Base-by-base conservation (phyloP, 176 grass and related monocot genomes). In the Ampelocalamus luodianensis region DNA sequence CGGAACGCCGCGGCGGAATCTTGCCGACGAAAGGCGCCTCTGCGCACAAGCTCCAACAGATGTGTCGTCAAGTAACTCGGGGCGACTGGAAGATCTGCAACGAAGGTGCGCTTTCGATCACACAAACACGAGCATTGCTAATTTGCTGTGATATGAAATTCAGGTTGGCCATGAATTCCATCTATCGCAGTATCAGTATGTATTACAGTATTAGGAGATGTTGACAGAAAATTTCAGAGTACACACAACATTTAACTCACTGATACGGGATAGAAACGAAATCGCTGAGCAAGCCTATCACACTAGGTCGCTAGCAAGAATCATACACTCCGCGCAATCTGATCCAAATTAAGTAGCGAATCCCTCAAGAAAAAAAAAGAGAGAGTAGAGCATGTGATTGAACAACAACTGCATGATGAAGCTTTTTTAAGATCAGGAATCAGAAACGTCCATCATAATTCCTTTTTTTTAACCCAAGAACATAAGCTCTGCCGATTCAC, bases 1-100 rank as follows among this genome's bases (percentile, higher is more conserved):
- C 22, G 43, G 56, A 58, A 62, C 27, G 10, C 10, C 0, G 60
- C 23, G 12, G 71, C 62, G 61, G 88, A 86, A 90, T 90, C 88
- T 82, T 7, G 55, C 72, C 72, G 72, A 65, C 72, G 71, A 72
- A 50, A 56, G 44, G 51, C 71, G 71, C 36, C 9, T 64, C 43
- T 8, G n/a, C 36, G 14, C 71, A 42, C 62, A 59, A 77, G 1
- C 44, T 82, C 71, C 83, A 76, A 77, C 14, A 34, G 17, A 27
- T 9, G 14, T 71, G 8, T 9, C 24, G 40, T 48, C 84, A 51
- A 20, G n/a, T 20, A 56, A 13, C 58, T 65, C 68, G 0, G 59
- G 22, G 22, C 8, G 79, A 78, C 64, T 10, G 54, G 65, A 40
- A 38, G 66, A 65, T 49, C 61, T 29, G 68, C 40, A 61, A 61